Evolutionary conservation across 495 filamentous ascomycete species (phyloP).

Genomic region (Opeltia flavorubescens): DNA sequence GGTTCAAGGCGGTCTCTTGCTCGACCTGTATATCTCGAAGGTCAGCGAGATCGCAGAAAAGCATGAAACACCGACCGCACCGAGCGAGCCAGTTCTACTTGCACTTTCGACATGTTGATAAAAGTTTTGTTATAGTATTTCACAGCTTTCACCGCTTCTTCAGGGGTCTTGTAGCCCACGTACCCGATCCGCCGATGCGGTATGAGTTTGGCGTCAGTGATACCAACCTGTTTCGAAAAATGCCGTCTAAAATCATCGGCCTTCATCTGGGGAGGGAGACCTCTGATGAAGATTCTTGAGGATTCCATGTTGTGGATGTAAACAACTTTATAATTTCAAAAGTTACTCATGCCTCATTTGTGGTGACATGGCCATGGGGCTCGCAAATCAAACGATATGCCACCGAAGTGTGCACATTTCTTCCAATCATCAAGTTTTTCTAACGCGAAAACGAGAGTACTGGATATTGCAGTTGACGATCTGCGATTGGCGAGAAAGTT

Average conservation of each 20-base stretch:
- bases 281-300: slow-evolving; percentile 87
- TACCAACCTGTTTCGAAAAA: slow-evolving; percentile 58
- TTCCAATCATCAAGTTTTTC: no score
- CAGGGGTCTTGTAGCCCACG: slow-evolving; percentile 76
- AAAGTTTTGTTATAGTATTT: slow-evolving; percentile 92
- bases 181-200: slow-evolving; percentile 85
- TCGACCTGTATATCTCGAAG: slow-evolving; percentile 15
- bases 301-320: slow-evolving; percentile 33
- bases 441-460: no score
- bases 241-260: slow-evolving; percentile 77
- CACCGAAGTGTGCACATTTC: no score
- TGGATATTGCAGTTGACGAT: no score
- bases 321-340: no score
- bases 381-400: no score
- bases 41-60: slow-evolving; percentile 13
- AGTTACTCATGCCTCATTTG: no score
- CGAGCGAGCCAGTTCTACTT: slow-evolving; percentile 78
- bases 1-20: slow-evolving; percentile 1
- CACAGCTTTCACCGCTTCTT: slow-evolving; percentile 67
- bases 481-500: no score
- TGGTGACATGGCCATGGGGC: no score
- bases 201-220: slow-evolving; percentile 86
- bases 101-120: slow-evolving; percentile 91
- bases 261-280: slow-evolving; percentile 57
- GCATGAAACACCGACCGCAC: background rate